Base-by-base conservation (phyloP, 148 eudicot genomes). In the Camellia lanceoleosa region DNA sequence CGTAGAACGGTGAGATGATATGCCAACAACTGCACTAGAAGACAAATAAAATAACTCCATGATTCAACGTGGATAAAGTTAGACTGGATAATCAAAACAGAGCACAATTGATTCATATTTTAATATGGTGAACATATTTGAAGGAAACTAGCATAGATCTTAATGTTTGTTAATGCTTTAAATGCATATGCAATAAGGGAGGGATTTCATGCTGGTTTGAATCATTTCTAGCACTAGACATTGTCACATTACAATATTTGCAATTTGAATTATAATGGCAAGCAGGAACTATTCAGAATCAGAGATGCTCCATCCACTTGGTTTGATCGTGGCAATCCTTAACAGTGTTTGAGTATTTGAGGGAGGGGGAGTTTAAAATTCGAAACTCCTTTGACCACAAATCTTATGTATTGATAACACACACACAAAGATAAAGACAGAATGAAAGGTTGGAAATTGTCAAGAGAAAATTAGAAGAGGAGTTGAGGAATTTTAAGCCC, bases 1-100 rank as follows among this genome's bases (percentile, higher is more conserved):
- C 98, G 89, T 65, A 90, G 84, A 51, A 97, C 98, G 0, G 97
- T 97, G 19, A 97, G 88, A 83, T 97, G 98, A 87, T 94, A 97
- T 8, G 99, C 98, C 89, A 97, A 83, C 72, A 97, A 82, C 99
- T 96, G 97, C 89, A 90, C 63, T 72, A 80, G 13, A 81, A 19
- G 5, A 62, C 49, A 58, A 54, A 62, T 4, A 76, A 38, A 77
- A 67, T 0, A 5, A 30, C 0, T 12, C 5, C 20, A 58, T 20
- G 30, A 52, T 30, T 51, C 14, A 23, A 2, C 38, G 13, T 30
- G n/a, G 23, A 15, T 16, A 74, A 43, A 41, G 44, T 16, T 72
- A 0, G 52, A 74, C 18, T 14, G 43, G 12, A 74, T 23, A 15
- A 65, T 8, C 67, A 65, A 19, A 64, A 16, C 42, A 72, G 30